These are phyloP conservation scores for Rugiboletus extremiorientalis DNA, from an alignment of 1,284 basidiomycete species.

Conservation along the genomic window DNA sequence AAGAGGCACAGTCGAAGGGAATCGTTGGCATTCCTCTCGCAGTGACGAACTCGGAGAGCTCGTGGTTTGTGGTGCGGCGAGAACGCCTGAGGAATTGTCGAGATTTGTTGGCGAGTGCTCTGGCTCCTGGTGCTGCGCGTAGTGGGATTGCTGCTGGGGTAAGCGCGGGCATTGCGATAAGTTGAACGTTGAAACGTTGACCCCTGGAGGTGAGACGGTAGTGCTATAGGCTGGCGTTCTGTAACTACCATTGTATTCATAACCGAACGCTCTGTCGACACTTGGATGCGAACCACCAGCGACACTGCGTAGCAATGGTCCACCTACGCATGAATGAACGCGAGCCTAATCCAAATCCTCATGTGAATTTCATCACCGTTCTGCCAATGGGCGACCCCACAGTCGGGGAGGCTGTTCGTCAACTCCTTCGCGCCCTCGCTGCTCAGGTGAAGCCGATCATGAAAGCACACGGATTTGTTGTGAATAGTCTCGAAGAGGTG, in stretches of 20 bases:
- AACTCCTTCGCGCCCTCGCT: conserved; percentile 71
- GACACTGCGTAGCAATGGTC: too few relatives aligned
- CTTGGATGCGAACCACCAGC: too few relatives aligned
- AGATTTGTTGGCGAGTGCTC: conserved; percentile 60
- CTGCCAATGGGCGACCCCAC: conserved; percentile 43
- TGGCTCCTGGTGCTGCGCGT: conserved; percentile 34
- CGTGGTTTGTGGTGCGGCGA: conserved; percentile 75
- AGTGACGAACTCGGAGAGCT: conserved; percentile 47
- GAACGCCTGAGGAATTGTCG: conserved; percentile 69
- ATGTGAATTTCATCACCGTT: conserved; percentile 72
- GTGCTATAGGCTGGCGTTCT: not conserved
- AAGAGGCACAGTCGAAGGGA: conserved; percentile 54
- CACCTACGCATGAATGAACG: conserved; percentile 68
- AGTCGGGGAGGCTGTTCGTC: conserved; percentile 54
- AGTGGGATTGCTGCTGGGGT: conserved; percentile 25
- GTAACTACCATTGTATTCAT: not conserved
- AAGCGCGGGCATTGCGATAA: conserved; percentile 18
- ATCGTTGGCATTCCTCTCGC: conserved; percentile 50
- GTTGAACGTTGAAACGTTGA: conserved; percentile 16
- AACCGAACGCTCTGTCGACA: not conserved
- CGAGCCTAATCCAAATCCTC: conserved; percentile 69
- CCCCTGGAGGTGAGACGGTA: not conserved
- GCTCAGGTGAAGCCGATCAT: conserved; percentile 80
- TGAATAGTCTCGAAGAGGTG: conserved; percentile 82
- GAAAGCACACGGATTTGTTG: conserved; percentile 70